phyloP scores from a whole-genome alignment of 2,329 filamentous ascomycete genomes.

The Aphanocladium album region DNA sequence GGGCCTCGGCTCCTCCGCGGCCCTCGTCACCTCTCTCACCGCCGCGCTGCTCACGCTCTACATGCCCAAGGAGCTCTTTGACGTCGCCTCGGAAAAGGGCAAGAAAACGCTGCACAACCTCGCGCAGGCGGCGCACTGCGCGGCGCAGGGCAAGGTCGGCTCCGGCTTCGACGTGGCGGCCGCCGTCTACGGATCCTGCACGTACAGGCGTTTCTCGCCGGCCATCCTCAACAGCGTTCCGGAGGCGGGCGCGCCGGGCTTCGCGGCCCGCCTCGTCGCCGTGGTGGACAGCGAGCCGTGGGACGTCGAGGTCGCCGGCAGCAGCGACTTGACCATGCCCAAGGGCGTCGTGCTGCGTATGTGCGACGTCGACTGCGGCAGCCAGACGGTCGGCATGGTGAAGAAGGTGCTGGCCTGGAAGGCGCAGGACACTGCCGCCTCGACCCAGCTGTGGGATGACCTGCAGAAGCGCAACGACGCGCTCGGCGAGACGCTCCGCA shows the following conservation, averaged over 20 bases:
- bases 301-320: slow-evolving; percentile 74
- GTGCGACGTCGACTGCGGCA: slow-evolving; percentile 94
- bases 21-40: slow-evolving; percentile 83
- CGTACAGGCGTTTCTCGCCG: slow-evolving; percentile 90
- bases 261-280: slow-evolving; percentile 58
- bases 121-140: slow-evolving; percentile 87
- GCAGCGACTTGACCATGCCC: slow-evolving; percentile 66
- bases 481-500: slow-evolving; percentile 60
- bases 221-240: slow-evolving; percentile 62
- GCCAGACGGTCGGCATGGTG: slow-evolving; percentile 91
- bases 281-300: slow-evolving; percentile 66
- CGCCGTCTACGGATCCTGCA: slow-evolving; percentile 85
- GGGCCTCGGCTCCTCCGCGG: slow-evolving; percentile 89
- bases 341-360: slow-evolving; percentile 73
- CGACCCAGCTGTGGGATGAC: slow-evolving; percentile 66
- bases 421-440: slow-evolving; percentile 55
- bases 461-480: slow-evolving; percentile 71
- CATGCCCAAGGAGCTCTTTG: slow-evolving; percentile 52
- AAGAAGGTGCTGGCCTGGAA: slow-evolving; percentile 85
- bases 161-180: slow-evolving; percentile 93
- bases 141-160: slow-evolving; percentile 93
- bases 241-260: slow-evolving; percentile 60
- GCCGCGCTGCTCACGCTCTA: slow-evolving; percentile 74
- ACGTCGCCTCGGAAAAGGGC: slow-evolving; percentile 49
- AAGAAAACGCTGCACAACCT: slow-evolving; percentile 77